phyloP scores from a whole-genome alignment of 805 yeast species.

The Cyberlindnera euphorbiiphila region DNA sequence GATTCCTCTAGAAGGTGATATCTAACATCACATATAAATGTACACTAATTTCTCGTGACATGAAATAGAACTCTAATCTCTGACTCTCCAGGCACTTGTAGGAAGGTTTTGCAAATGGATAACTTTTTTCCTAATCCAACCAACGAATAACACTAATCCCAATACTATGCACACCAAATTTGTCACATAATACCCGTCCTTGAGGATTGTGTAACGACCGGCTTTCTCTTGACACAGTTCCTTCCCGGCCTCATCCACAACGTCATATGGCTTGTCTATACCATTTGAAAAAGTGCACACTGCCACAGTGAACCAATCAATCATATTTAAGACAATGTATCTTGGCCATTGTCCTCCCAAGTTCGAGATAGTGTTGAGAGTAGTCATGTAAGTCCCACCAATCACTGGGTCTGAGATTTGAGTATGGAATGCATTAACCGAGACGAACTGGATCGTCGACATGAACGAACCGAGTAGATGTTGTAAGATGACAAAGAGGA shows the following conservation, averaged over 20 bases:
- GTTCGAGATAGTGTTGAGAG: constrained; percentile 85
- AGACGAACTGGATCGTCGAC: constrained; percentile 93
- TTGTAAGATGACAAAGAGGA: constrained; percentile 70
- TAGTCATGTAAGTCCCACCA: constrained; percentile 98
- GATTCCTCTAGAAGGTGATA: constrained; percentile 21
- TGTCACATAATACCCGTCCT: constrained; percentile 84
- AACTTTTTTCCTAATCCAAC: constrained; percentile 63
- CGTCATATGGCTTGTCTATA: constrained; percentile 2
- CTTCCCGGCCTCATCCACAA: constrained; percentile 37
- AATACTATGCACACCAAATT: constrained; percentile 65
- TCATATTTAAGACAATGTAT: constrained; percentile 69
- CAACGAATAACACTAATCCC: constrained; percentile 62
- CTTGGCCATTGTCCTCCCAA: constrained; percentile 98
- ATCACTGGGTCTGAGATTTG: constrained; percentile 91
- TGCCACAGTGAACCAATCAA: constrained; percentile 72
- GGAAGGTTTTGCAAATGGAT: constrained; percentile 68
- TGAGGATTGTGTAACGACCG: constrained; percentile 50
- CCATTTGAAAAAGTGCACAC: constrained; percentile 44
- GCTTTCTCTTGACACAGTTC: constrained; percentile 46
- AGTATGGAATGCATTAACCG: constrained; percentile 92
- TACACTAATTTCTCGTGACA: too few species aligned
- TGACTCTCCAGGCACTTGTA: constrained; percentile 65
- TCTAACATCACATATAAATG: not conserved
- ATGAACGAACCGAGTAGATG: constrained; percentile 86
- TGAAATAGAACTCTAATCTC: constrained; percentile 8